These are phyloP conservation scores for Pichia inconspicua DNA, from an alignment of 1,139 yeast genomes.

Conservation along the genomic window DNA sequence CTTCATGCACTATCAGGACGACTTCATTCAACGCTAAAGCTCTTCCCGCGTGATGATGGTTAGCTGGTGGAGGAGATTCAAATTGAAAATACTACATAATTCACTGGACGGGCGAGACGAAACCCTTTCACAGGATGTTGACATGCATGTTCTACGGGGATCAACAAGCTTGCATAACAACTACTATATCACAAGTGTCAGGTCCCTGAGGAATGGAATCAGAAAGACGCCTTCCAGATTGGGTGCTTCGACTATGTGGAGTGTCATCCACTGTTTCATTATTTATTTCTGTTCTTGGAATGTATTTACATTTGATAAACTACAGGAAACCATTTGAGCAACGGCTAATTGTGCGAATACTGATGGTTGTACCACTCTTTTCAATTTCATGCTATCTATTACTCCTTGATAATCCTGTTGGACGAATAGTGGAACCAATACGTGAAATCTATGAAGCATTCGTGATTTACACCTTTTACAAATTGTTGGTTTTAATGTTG, in stretches of 20 bases:
- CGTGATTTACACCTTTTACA: constrained; percentile 87
- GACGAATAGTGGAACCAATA: constrained; percentile 57
- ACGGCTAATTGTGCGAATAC: constrained; percentile 74
- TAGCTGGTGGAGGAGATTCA: too few species aligned
- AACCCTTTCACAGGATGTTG: too few species aligned
- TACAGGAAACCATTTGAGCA: constrained; percentile 89
- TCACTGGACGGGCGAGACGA: too few species aligned
- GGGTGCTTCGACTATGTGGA: constrained; percentile 27
- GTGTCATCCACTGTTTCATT: constrained; percentile 28
- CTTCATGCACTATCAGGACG: too few species aligned
- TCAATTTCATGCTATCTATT: constrained; percentile 47
- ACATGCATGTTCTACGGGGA: too few species aligned
- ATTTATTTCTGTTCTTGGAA: constrained; percentile 38
- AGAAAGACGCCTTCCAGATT: constrained; percentile 14
- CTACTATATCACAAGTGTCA: too few species aligned
- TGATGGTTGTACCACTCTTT: constrained; percentile 55
- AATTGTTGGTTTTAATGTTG: constrained; percentile 69
- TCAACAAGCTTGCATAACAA: too few species aligned
- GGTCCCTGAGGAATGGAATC: constrained; percentile 5
- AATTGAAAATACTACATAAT: too few species aligned
- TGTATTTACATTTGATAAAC: constrained; percentile 49
- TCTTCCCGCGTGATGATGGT: too few species aligned
- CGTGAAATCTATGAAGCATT: constrained; percentile 93
- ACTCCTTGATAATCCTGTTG: constrained; percentile 38
- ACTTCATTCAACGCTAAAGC: too few species aligned